Conservation (phyloP, 164 flowering plant genomes). For the Protea cynaroides region DNA sequence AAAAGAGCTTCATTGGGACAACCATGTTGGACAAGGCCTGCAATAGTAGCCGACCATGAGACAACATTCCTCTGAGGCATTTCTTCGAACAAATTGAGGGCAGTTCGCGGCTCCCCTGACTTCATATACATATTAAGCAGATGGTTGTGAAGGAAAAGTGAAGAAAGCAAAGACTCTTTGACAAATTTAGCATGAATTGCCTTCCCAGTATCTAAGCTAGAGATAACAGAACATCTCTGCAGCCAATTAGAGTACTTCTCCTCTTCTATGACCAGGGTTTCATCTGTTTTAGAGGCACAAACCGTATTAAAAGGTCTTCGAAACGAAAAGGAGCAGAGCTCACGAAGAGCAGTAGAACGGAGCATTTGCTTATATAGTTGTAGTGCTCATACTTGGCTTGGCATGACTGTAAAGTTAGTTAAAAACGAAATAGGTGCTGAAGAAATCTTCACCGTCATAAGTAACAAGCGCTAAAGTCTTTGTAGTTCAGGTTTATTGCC, state of each 20-base stretch:
- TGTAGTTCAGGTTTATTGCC: too few species aligned
- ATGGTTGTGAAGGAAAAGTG: slow-evolving; percentile 50
- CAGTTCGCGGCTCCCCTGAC: slow-evolving; percentile 31
- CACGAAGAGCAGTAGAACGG: background rate
- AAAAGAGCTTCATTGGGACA: slow-evolving; percentile 26
- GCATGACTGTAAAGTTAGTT: too few species aligned
- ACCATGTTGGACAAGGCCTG: slow-evolving; percentile 48
- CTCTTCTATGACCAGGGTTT: slow-evolving; percentile 15
- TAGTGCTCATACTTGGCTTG: too few species aligned
- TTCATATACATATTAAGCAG: slow-evolving; percentile 53
- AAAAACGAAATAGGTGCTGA: too few species aligned
- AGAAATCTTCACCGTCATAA: too few species aligned
- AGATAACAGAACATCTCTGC: slow-evolving; percentile 8
- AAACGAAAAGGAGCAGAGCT: background rate
- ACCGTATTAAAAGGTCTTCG: slow-evolving; percentile 3
- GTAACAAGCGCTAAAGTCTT: too few species aligned
- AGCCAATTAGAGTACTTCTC: slow-evolving; percentile 9
- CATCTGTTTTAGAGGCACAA: background rate
- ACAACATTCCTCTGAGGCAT: slow-evolving; percentile 59
- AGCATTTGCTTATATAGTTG: slow-evolving; percentile 6
- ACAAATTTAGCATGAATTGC: slow-evolving; percentile 47
- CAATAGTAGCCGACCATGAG: slow-evolving; percentile 60
- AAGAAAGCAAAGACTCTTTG: slow-evolving; percentile 27
- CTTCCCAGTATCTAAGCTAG: slow-evolving; percentile 14
- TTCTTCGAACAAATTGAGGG: slow-evolving; percentile 50